Evolutionary conservation across 2,329 filamentous ascomycete species (phyloP).

Genomic region (Stylonectria norvegica): DNA sequence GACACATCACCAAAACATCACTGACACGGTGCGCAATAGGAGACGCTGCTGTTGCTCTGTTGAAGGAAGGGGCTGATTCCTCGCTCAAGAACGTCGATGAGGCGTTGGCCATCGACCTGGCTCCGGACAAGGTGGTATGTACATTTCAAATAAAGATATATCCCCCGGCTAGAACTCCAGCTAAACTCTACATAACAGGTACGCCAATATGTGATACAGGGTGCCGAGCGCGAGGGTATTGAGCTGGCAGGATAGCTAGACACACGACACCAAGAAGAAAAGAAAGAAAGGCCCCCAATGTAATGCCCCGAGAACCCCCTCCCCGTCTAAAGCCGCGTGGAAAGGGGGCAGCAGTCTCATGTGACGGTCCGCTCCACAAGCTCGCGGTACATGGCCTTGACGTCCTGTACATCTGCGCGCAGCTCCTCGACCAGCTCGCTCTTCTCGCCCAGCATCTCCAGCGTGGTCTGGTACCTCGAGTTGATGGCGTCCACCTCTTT

Average conservation of each 20-base stretch:
- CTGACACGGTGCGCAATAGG: conserved; percentile 38
- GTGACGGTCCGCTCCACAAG: conserved; percentile 81
- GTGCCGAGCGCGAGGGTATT: conserved; percentile 81
- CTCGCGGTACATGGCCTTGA: conserved; percentile 96
- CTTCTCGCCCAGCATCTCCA: conserved; percentile 96
- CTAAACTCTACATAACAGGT: conserved; percentile 49
- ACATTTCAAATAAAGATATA: conserved; percentile 4
- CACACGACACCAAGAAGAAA: conserved; percentile 21
- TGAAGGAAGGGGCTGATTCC: conserved; percentile 81
- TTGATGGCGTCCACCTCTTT: conserved; percentile 65
- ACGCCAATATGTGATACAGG: conserved; percentile 70
- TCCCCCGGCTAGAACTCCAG: conserved; percentile 11
- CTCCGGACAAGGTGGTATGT: conserved; percentile 78
- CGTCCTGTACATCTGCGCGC: conserved; percentile 79
- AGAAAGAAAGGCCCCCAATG: too few relatives aligned
- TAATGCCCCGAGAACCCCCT: conserved; percentile 10
- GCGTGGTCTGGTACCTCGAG: conserved; percentile 78
- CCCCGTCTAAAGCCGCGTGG: conserved; percentile 3
- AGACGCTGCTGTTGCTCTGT: conserved; percentile 75
- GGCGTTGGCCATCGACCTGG: conserved; percentile 70
- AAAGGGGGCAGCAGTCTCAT: too few relatives aligned
- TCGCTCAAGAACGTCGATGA: conserved; percentile 74
- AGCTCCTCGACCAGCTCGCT: conserved; percentile 93
- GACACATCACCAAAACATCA: not conserved
- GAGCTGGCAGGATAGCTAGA: conserved; percentile 41